Percentiles rank a stretch among this genome's conserved stretches.
These are phyloP conservation scores for Backusella morwellensis DNA, from an alignment of 192 early-diverging fungal species.

Conservation along the genomic window DNA sequence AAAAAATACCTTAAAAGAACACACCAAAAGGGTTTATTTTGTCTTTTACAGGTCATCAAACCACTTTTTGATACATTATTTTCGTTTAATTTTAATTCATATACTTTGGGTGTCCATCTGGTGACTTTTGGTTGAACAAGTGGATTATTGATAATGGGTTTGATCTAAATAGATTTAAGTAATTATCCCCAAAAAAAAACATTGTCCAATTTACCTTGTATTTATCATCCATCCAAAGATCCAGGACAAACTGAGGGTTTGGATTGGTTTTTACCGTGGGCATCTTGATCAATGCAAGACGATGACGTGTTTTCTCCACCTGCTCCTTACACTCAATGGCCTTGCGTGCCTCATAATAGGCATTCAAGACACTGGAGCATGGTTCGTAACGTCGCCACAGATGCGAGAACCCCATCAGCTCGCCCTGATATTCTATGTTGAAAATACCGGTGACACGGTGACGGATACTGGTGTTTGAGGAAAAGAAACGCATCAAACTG, in stretches of 20 bases:
- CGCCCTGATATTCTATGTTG: background rate
- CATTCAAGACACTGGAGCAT: background rate
- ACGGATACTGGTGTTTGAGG: background rate
- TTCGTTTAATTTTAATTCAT: background rate
- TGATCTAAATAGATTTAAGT: background rate
- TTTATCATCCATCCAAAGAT: background rate
- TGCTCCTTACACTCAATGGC: background rate
- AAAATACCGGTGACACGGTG: background rate
- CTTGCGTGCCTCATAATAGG: background rate
- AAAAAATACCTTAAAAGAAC: background rate
- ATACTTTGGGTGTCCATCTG: background rate
- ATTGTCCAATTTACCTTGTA: background rate
- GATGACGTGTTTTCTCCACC: background rate
- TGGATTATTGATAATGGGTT: background rate
- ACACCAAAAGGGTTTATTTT: background rate
- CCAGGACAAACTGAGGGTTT: background rate
- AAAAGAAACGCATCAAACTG: constrained; percentile 1
- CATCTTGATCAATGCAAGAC: background rate
- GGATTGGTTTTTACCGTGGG: background rate
- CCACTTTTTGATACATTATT: background rate
- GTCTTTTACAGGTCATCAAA: background rate
- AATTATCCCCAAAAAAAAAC: background rate
- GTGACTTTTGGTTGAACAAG: background rate
- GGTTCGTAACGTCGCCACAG: background rate
- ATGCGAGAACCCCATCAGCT: background rate